Base-by-base conservation (phyloP, 345 rosid species). In the Syzygium grande region DNA sequence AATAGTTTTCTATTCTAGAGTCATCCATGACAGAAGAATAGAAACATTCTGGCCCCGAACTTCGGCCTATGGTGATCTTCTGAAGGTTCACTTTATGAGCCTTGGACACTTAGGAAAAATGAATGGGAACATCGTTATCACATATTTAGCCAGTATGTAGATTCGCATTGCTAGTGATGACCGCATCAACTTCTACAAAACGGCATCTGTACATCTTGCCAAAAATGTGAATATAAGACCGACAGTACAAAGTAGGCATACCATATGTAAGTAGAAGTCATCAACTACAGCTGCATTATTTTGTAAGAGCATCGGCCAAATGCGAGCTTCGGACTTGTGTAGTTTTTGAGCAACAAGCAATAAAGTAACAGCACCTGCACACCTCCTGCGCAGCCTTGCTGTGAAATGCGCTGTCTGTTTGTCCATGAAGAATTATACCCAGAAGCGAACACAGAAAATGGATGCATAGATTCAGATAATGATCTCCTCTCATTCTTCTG, bases 301-400 rank as follows among this genome's bases (percentile, higher is more conserved):
- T 90, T 90, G 95, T 89, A 94, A 92, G 90, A 98, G 97, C 96
- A 95, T 94, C n/a, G 96, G 94, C 88, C 96, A 97, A 85, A 98
- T 94, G 93, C 94, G 97, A 86, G 96, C 90, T 94, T 93, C 96
- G 87, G 99, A 96, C 91, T 94, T 96, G 88, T 95, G 94, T 92
- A 96, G 90, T 87, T 94, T 90, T 90, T 92, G 97, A 91, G 98
- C 96, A 87, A 96, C 98, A 89, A 98, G 95, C 87, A 96, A 92
- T 79, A 94, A 13, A n/a, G 95, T 93, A 86, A 96, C 98, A 65
- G 95, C 98, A 84, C 91, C 99, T 9, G 95, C 93, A 91, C 98
- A 96, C 91, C 99, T 95, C 93, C 96, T 98, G 98, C 95, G 95
- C 77, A 88, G 46, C 43, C 29, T 86, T 85, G 91, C 85, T 16